These are phyloP conservation scores for Monilinia vaccinii-corymbosi DNA, from an alignment of 2,329 filamentous ascomycete genomes.

Conservation along the genomic window DNA sequence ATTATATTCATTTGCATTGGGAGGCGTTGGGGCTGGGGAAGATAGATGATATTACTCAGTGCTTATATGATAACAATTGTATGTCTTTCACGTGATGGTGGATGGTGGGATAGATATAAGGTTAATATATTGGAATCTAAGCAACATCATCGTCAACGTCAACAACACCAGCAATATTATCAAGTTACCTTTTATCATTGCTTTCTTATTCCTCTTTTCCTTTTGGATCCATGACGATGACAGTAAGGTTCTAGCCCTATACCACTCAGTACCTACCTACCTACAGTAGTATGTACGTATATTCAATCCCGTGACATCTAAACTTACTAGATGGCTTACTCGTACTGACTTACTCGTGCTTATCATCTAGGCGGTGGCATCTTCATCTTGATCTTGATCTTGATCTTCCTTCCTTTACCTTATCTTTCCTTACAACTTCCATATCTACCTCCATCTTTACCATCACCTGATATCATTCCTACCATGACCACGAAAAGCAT, in stretches of 20 bases:
- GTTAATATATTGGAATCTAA: no score
- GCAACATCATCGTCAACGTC: no score
- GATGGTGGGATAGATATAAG: no score
- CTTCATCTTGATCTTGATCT: no score
- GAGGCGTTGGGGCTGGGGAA: slow-evolving; percentile 17
- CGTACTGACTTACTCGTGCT: no score
- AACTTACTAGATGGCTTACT: no score
- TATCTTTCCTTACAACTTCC: no score
- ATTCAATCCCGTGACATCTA: no score
- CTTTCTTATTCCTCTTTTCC: neutral
- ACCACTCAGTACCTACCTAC: neutral
- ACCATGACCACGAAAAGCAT: neutral
- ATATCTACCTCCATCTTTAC: neutral
- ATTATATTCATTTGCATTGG: slow-evolving; percentile 11
- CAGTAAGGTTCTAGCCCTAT: neutral
- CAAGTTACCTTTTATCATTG: neutral
- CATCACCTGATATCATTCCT: neutral
- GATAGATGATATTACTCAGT: neutral
- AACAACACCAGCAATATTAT: neutral
- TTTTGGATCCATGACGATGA: neutral
- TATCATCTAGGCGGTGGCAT: no score
- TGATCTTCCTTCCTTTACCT: neutral
- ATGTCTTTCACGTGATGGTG: no score
- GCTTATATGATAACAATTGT: no score
- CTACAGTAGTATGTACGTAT: no score